Base-by-base conservation (phyloP, 306 rosid genomes). In the Gastrolobium bilobum region DNA sequence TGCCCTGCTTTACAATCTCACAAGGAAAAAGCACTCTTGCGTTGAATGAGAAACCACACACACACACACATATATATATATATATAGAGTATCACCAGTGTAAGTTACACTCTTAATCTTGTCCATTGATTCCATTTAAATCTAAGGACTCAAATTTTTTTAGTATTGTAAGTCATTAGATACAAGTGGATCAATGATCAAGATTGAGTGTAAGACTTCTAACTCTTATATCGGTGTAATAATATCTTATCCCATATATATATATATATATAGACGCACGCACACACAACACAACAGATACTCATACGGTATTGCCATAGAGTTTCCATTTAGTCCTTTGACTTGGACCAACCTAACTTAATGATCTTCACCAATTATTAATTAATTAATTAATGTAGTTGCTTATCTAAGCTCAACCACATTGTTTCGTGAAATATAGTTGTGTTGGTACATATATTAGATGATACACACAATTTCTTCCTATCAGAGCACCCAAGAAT, bases 1-100 rank as follows among this genome's bases (percentile, higher is more conserved):
- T 61, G n/a, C 44, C 68, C 69, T 81, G 67, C 86, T 81, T 79
- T 47, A 35, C 48, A 81, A 64, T 61, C 80, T 76, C 72, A 39
- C 62, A 80, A 14, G 39, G 47, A 64, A 44, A 82, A 77, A 68
- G 79, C 72, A 72, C 44, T 66, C 66, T 66, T 63, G 39, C 38
- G 34, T 52, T 6, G 42, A 77, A 81, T 64, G 54, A 47, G 77
- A 64, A 62, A 29, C 71, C 71, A 82, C 77, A 44, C n/a, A n/a
- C n/a, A n/a, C n/a, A n/a, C n/a, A n/a, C n/a, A 73, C 52, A 85
- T 20, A 80, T 8, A 4, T 40, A 40, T 42, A 40, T 42, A 35
- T 3, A 10, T 4, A 26, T 4, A 57, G 3, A 8, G n/a, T n/a
- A n/a, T n/a, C n/a, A n/a, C n/a, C n/a, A n/a, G n/a, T n/a, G n/a